Conservation (phyloP, 1,284 basidiomycete species). For the Exobasidium cylindrosporum region DNA sequence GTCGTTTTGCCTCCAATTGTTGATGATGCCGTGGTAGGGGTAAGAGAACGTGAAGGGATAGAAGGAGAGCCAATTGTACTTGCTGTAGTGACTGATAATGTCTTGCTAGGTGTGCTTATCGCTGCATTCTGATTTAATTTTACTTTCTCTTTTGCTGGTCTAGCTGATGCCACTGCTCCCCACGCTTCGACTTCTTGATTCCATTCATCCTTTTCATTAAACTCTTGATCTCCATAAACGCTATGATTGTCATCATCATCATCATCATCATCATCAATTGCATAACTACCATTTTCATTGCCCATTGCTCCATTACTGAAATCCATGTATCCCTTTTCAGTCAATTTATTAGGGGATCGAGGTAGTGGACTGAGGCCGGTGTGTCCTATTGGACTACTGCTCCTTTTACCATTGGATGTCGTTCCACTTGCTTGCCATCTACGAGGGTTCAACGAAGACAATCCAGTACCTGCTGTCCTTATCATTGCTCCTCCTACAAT, state of each 20-base stretch:
- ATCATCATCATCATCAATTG: slow-evolving; percentile 9
- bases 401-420: slow-evolving; percentile 13
- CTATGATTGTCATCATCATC: slow-evolving; percentile 20
- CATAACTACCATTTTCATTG: background rate
- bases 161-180: slow-evolving; percentile 5
- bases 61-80: background rate
- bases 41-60: background rate
- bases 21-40: background rate
- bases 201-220: slow-evolving; percentile 23
- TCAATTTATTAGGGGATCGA: background rate
- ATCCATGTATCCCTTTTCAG: slow-evolving; percentile 33
- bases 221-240: background rate
- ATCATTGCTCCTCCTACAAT: slow-evolving; percentile 59
- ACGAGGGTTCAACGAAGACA: slow-evolving; percentile 38
- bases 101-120: background rate
- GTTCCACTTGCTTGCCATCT: slow-evolving; percentile 30
- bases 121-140: background rate
- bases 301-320: slow-evolving; percentile 21
- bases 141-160: background rate
- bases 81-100: background rate
- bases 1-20: background rate
- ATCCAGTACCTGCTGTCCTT: slow-evolving; percentile 33
- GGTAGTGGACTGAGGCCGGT: background rate
- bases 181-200: slow-evolving; percentile 20
- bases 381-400: no score